Evolutionary conservation across 306 rosid genomes (phyloP), one percentile per base, ranked within the genome.

Genomic region (Glycyrrhiza uralensis): DNA sequence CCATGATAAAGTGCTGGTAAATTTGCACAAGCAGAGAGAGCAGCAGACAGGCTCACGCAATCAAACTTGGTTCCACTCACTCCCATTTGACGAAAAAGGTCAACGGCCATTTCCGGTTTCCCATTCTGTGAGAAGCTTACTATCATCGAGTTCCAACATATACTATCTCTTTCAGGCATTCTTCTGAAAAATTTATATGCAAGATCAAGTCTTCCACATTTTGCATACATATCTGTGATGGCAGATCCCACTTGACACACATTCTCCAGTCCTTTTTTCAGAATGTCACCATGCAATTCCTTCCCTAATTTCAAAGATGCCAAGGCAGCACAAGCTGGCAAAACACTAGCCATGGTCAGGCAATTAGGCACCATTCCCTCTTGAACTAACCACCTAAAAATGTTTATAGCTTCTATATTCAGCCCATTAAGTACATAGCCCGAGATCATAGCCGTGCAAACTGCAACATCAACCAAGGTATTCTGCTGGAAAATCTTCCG

Each of bases 81-180:
- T 70, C 95, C 90, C 97, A 91, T 87, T 73, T 88, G 84, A 68
- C 78, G 87, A 68, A 91, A 91, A 33, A 88, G 73, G 64, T 83
- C 65, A 14, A 91, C 56, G 77, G 92, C 92, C 77, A 83, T 85
- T 45, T 82, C 87, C 30, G 97, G 95, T 56, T 81, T 83, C 13
- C 92, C 89, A 69, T 88, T 85, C 60, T 91, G 92, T 3, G 90
- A 78, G 81, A 76, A 88, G 81, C 90, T 87, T 49, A 85, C 71
- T 62, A 88, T 85, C 90, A 91, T 87, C n/a, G 87, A 80, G 79
- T 88, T 91, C 97, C 92, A 91, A 76, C 89, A 91, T n/a, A 91
- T 80, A 67, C 83, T 80, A 83, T 91, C 97, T 76, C 80, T 87
- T 74, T 76, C 83, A 2, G 85, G 52, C 86, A 78, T 77, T 81